Base-by-base conservation (phyloP, 768 basidiomycete genomes). In the Termitomyces sp. region DNA sequence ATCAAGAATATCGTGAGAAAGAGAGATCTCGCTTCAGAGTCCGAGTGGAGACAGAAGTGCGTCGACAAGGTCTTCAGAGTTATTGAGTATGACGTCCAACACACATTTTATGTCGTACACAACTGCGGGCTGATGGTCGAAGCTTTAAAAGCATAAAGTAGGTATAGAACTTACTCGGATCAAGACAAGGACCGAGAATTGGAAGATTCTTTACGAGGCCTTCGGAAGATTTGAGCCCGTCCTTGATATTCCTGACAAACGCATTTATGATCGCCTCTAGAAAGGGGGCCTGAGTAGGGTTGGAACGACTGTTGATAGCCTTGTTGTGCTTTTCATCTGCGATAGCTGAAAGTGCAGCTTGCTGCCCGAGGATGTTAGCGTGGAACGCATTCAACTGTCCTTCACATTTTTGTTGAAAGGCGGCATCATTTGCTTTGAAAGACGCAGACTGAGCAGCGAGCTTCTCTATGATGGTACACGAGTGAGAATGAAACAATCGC, bases 31-130 rank as follows among this genome's bases (percentile, higher is more conserved):
- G 35, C 50, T 59, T 49, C 47, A 48, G 38, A 38, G 40, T 33
- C 66, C 69, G 15, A 73, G 59, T 49, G 73, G 59, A 13, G 39
- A 56, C 39, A 56, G 32, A 7, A 84, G 60, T 12, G 73, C 52
- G 7, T 63, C 78, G 60, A 86, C 85, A 15, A 73, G 67, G 60
- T 83, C 74, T 64, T 84, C 81, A 2, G 70, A 61, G 5, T 64
- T 63, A 60, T 88, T 71, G 38, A 87, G 67, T 25, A 81, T 50
- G 3, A 68, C 68, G 59, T 84, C 83, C 31, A 86, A 48, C 23
- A 81, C 56, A 62, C 87, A 87, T 64, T 89, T 87, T 65, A 85
- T 63, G 10, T 81, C 69, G 56, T 82, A 81, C 9, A 85, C 69
- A 58, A 81, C 86, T 88, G 47, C 1, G 39, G 15, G 40, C 23